Evolutionary conservation across 139 green algal genomes (phyloP), one percentile per base, ranked within the genome.

Genomic region (Coccomyxa sp.): DNA sequence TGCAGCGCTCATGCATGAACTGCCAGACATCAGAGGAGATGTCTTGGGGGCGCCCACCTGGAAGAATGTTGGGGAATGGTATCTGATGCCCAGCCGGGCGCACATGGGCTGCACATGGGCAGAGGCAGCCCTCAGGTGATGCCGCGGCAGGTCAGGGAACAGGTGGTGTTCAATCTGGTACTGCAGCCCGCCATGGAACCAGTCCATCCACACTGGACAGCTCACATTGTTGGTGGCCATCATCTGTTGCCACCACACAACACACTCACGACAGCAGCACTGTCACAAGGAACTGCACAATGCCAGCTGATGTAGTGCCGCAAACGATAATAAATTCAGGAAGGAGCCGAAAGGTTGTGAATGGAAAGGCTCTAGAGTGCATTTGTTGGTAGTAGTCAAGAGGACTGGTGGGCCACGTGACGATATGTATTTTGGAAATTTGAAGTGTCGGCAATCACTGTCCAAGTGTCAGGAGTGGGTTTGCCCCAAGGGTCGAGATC

Each of bases 91-190:
- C n/a, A 88, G 79, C 58, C 89, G 67, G 38, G 90, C 80, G 77
- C 88, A 88, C 12, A 91, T 82, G 11, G 87, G 81, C 74, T 82
- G 79, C 17, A 93, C 81, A 25, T 82, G 25, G 15, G 82, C 31
- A 17, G 63, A 79, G 51, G 89, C 82, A 21, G 79, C 28, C 23
- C 90, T 83, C 60, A 94, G 89, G 45, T 93, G 93, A 81, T 93
- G 91, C 27, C 89, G 79, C 3, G 88, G 89, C 80, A 94, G 23
- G 38, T 82, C 79, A 0, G 92, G 92, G 76, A 91, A 94, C 23
- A 94, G 79, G 82, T 95, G 92, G 84, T 95, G 92, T 86, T 94
- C 91, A 25, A 93, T 87, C 85, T 95, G 92, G 76, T 90, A 92
- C 81, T 95, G 91, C 28, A 95, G 83, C 1, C 92, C 92, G 38